Base-by-base conservation (phyloP, 2,329 filamentous ascomycete genomes). In the Fusarium sp. region DNA sequence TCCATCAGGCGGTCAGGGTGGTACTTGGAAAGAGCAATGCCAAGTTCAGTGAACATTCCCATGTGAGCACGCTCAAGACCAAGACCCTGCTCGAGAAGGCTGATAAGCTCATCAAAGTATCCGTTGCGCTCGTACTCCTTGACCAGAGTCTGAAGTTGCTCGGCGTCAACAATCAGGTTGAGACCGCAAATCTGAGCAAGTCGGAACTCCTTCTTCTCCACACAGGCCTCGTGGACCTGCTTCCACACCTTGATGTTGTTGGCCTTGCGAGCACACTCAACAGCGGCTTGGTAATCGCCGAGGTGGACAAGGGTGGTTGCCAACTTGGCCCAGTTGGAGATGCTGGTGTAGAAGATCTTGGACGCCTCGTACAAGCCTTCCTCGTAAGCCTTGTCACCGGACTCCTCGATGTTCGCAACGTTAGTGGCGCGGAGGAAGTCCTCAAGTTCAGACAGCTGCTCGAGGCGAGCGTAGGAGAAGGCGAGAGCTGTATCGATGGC, bases 191-290 rank as follows among this genome's bases (percentile, higher is more conserved):
- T 99, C 83, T 98, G 96, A 27, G 97, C 96, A 65, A 99, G 91
- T 67, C 95, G 93, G 90, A 99, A 99, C 80, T 99, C 96, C 85
- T 97, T 98, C 90, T 98, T 99, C 68, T 89, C 90, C 72, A 99
- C 93, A 78, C 96, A 99, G 24, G 95, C 96, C 78, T 94, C 92
- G 83, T 98, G 97, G 74, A 99, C 96, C 82, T 99, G 93, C 83
- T 96, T 97, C 96, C 96, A 99, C 55, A 99, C 96, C 85, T 97
- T 98, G 82, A 98, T 94, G 82, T 94, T 98, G 86, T 98, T 99
- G 76, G 96, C 96, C 84, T 99, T 98, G 80, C 96, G 93, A 27
- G 97, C 96, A 77, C 94, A 98, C 80, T 99, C 96, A 44, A 99
- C 96, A 47, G 96, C 96, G 74, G 94, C 94, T 82, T 99, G 97